Conservation (phyloP, 1,284 basidiomycete genomes). For the Neonothopanus nambi region DNA sequence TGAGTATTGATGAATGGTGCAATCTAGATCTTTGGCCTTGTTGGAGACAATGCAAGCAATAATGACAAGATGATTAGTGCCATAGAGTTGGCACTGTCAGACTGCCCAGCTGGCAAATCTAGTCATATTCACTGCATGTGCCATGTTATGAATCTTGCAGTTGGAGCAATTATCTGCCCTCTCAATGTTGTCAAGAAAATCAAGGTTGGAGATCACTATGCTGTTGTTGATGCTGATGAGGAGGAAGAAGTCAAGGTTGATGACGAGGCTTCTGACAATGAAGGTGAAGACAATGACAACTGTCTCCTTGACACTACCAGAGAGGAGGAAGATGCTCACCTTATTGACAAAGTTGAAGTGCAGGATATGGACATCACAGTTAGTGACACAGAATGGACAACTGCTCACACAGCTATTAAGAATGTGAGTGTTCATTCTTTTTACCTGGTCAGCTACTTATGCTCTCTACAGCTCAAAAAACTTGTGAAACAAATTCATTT, state of each 20-base stretch:
- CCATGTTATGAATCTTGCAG: slow-evolving; percentile 19
- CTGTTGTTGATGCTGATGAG: background rate
- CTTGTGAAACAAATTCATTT: slow-evolving; percentile 4
- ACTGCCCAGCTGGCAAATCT: background rate
- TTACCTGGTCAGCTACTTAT: background rate
- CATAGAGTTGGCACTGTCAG: too few relatives aligned
- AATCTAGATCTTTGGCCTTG: slow-evolving; percentile 6
- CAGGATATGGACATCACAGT: too few relatives aligned
- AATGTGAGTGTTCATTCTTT: slow-evolving; percentile 2
- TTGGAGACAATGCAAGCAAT: slow-evolving; percentile 11
- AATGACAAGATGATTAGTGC: slow-evolving; percentile 9
- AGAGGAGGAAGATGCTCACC: too few relatives aligned
- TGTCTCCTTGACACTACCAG: too few relatives aligned
- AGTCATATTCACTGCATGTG: slow-evolving; percentile 19
- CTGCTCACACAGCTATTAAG: background rate
- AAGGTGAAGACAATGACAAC: background rate
- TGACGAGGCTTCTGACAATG: background rate
- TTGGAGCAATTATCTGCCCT: slow-evolving; percentile 10
- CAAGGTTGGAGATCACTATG: too few relatives aligned
- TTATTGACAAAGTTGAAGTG: background rate
- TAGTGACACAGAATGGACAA: too few relatives aligned
- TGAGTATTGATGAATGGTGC: too few relatives aligned
- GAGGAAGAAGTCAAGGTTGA: background rate
- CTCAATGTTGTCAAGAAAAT: slow-evolving; percentile 4
- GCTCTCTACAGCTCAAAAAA: background rate